Conservation (phyloP, 108 stramenopile genomes). For the Nitzschia putrida region DNA sequence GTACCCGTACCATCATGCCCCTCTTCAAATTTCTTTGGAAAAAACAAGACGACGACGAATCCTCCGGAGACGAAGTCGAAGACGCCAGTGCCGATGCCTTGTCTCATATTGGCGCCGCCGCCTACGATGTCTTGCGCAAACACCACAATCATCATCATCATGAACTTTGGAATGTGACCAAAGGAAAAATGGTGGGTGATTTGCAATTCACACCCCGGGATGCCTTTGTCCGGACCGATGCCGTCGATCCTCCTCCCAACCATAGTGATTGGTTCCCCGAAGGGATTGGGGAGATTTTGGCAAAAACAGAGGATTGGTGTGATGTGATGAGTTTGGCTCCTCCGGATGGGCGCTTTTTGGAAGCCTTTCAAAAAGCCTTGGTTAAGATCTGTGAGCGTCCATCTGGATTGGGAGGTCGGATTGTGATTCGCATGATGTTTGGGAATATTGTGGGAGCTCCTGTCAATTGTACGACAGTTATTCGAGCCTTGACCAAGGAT, state of each 20-base stretch:
- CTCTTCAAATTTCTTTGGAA: conserved; percentile 21
- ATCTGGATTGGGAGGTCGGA: conserved; percentile 5
- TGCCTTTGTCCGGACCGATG: conserved; percentile 21
- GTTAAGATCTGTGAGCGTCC: conserved; percentile 33
- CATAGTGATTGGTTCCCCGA: conserved; percentile 62
- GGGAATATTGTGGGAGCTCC: conserved; percentile 66
- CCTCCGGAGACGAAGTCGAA: conserved; percentile 56
- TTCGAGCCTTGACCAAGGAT: conserved; percentile 51
- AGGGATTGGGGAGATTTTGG: conserved; percentile 43
- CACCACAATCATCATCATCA: conserved; percentile 58
- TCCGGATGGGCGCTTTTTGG: conserved; percentile 61
- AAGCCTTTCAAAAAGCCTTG: conserved; percentile 42
- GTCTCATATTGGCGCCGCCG: conserved; percentile 49
- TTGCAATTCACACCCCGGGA: conserved; percentile 52
- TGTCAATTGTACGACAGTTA: conserved; percentile 48
- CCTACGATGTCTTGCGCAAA: conserved; percentile 49
- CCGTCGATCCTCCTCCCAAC: conserved; percentile 39
- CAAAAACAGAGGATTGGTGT: conserved; percentile 48
- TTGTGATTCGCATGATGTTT: conserved; percentile 63
- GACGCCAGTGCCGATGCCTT: conserved; percentile 48
- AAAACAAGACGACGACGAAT: conserved; percentile 39
- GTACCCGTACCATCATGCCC: too few relatives aligned
- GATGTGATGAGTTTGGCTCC: conserved; percentile 53
- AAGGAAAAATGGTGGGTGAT: conserved; percentile 42
- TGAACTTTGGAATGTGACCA: conserved; percentile 69